phyloP scores from a whole-genome alignment of 306 rosid genomes.

The Cyclanthera cordifolia region DNA sequence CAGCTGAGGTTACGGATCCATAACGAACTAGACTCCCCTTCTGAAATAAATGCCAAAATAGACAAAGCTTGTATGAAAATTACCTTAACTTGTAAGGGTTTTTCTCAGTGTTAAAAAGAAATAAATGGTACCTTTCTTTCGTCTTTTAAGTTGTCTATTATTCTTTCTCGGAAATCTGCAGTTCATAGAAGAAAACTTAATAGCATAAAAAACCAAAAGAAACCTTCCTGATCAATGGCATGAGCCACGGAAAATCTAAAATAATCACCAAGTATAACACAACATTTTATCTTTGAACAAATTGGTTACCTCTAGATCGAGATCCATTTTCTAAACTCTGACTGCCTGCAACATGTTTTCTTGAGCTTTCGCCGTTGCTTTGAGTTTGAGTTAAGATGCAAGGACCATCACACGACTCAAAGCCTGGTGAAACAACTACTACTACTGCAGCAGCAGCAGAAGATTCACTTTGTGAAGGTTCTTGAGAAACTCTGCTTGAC shows the following conservation, averaged over 20 bases:
- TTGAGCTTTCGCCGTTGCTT: conserved; percentile 49
- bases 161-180: conserved; percentile 77
- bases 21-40: conserved; percentile 50
- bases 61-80: conserved; percentile 13
- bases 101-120: conserved; percentile 8
- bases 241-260: background rate
- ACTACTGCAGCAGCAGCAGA: conserved; percentile 81
- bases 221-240: background rate
- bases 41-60: conserved; percentile 36
- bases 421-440: conserved; percentile 77
- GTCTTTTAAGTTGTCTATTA: conserved; percentile 69
- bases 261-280: background rate
- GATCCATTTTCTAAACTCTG: conserved; percentile 43
- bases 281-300: background rate
- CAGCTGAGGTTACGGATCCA: conserved; percentile 70
- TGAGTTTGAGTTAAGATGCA: conserved; percentile 65
- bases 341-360: conserved; percentile 52
- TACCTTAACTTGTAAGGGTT: background rate
- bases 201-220: background rate
- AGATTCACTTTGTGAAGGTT: conserved; percentile 89
- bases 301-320: conserved; percentile 53
- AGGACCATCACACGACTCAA: conserved; percentile 81
- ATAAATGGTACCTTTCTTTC: conserved; percentile 65
- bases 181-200: conserved; percentile 23
- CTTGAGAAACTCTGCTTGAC: conserved; percentile 45